A percentile compares a stretch with the other conserved stretches of the same genome.
Evolutionary conservation across 2,329 filamentous ascomycete species (phyloP).

Genomic region (Boeremia lycopersici): DNA sequence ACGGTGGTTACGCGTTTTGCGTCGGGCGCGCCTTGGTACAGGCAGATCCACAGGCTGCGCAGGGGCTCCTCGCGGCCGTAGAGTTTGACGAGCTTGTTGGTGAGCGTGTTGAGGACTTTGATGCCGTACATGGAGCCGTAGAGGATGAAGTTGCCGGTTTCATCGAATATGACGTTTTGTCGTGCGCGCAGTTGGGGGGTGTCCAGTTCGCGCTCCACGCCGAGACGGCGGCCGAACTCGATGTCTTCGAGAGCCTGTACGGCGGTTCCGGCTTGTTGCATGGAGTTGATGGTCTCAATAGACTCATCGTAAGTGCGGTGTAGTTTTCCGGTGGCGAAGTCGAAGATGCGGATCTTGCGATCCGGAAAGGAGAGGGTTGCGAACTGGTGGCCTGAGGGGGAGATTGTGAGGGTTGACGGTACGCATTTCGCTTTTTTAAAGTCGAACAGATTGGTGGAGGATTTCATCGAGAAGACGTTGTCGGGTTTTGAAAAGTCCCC

Average conservation of each 20-base stretch:
- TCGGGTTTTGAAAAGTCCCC: slow-evolving; percentile 87
- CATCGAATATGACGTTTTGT: slow-evolving; percentile 90
- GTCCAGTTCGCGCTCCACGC: slow-evolving; percentile 85
- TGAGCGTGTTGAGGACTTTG: slow-evolving; percentile 95
- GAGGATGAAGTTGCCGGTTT: slow-evolving; percentile 92
- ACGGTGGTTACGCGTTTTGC: slow-evolving; percentile 93
- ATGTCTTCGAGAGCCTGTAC: slow-evolving; percentile 82
- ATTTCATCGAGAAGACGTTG: slow-evolving; percentile 91
- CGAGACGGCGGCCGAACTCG: slow-evolving; percentile 88
- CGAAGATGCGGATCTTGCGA: slow-evolving; percentile 89
- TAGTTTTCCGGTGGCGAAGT: slow-evolving; percentile 87
- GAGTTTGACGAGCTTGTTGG: slow-evolving; percentile 87
- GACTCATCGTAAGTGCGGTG: slow-evolving; percentile 96
- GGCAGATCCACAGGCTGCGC: slow-evolving; percentile 77
- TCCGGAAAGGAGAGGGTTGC: slow-evolving; percentile 91
- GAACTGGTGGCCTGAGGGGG: slow-evolving; percentile 84
- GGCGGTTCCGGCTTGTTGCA: slow-evolving; percentile 92
- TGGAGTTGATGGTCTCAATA: slow-evolving; percentile 82
- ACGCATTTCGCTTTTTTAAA: slow-evolving; percentile 93
- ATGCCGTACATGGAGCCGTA: slow-evolving; percentile 92
- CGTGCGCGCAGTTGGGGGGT: slow-evolving; percentile 69
- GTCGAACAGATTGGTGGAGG: slow-evolving; percentile 90
- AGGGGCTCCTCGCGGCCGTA: slow-evolving; percentile 91
- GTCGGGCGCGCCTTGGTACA: slow-evolving; percentile 95
- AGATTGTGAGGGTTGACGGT: slow-evolving; percentile 81